phyloP scores from a whole-genome alignment of 1,139 yeast species.

The Yamadazyma mexicana region DNA sequence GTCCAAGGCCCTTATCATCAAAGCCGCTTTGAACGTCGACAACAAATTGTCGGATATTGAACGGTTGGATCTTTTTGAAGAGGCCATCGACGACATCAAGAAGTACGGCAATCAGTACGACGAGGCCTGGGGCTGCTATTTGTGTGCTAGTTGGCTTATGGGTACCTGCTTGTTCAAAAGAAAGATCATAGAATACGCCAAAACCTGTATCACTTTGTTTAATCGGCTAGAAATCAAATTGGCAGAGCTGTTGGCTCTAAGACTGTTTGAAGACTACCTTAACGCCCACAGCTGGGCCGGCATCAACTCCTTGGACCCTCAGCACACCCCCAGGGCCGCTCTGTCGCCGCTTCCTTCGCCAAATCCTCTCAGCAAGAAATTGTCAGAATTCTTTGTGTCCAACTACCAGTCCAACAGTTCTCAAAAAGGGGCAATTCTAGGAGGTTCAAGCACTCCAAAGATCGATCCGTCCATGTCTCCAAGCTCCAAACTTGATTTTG shows the following conservation, averaged over 20 bases:
- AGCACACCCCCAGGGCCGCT: background rate
- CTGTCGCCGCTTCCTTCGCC: slow-evolving; percentile 1
- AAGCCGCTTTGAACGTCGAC: slow-evolving; percentile 28
- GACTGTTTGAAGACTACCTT: slow-evolving; percentile 20
- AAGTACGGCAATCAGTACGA: slow-evolving; percentile 32
- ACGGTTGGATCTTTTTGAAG: slow-evolving; percentile 47
- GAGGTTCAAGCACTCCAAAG: background rate
- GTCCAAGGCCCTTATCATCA: slow-evolving; percentile 32
- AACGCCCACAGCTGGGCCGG: slow-evolving; percentile 35
- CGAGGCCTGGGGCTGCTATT: slow-evolving; percentile 41
- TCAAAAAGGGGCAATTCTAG: background rate
- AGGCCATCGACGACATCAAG: slow-evolving; percentile 41
- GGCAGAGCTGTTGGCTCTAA: slow-evolving; percentile 14
- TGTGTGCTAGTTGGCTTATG: slow-evolving; percentile 50
- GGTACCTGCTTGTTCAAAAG: slow-evolving; percentile 22
- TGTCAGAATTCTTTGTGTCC: slow-evolving; percentile 9
- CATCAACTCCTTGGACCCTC: slow-evolving; percentile 15
- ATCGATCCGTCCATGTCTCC: too few relatives aligned
- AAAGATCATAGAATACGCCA: slow-evolving; percentile 21
- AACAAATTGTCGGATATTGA: slow-evolving; percentile 27
- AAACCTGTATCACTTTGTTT: slow-evolving; percentile 21
- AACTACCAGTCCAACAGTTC: slow-evolving; percentile 1
- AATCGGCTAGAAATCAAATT: slow-evolving; percentile 19
- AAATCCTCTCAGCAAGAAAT: slow-evolving; percentile 10
- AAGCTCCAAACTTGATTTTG: background rate